Evolutionary conservation across 2,329 filamentous ascomycete genomes (phyloP).

Genomic region (Ceratocystis smalleyi): DNA sequence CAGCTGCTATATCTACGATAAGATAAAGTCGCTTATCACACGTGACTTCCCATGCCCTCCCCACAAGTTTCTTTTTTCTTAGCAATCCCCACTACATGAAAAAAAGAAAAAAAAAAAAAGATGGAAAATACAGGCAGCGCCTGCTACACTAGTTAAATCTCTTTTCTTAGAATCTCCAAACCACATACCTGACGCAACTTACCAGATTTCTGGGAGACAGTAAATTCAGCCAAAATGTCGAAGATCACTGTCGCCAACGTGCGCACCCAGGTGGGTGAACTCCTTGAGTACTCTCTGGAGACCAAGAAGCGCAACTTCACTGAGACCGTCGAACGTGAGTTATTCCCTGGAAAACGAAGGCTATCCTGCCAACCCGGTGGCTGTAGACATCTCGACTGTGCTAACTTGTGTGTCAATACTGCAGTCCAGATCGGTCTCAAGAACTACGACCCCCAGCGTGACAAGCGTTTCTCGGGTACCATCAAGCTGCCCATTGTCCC

Average conservation of each 20-base stretch:
- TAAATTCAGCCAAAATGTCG: slow-evolving; percentile 47
- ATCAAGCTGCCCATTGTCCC: slow-evolving; percentile 87
- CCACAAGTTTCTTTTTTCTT: slow-evolving; percentile 10
- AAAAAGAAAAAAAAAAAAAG: slow-evolving; percentile 7
- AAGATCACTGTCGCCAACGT: slow-evolving; percentile 90
- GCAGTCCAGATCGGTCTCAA: slow-evolving; percentile 72
- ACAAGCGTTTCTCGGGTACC: slow-evolving; percentile 99
- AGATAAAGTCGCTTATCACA: not conserved
- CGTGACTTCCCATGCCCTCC: slow-evolving; percentile 17
- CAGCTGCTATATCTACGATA: not conserved
- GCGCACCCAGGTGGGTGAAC: slow-evolving; percentile 81
- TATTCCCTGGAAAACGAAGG: slow-evolving; percentile 16
- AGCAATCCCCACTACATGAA: slow-evolving; percentile 1
- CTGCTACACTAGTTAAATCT: slow-evolving; percentile 5
- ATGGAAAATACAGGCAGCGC: not conserved
- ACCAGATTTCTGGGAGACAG: slow-evolving; percentile 55
- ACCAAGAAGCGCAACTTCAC: slow-evolving; percentile 98
- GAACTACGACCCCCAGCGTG: slow-evolving; percentile 99
- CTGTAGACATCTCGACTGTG: not conserved
- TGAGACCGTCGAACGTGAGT: slow-evolving; percentile 58
- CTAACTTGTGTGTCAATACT: slow-evolving; percentile 9
- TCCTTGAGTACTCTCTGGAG: slow-evolving; percentile 85
- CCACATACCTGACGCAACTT: slow-evolving; percentile 14
- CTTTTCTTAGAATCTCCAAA: slow-evolving; percentile 8
- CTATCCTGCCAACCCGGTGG: not conserved